These are phyloP conservation scores for Linnemannia schmuckeri DNA, from an alignment of 192 early-diverging fungal species.

Conservation along the genomic window DNA sequence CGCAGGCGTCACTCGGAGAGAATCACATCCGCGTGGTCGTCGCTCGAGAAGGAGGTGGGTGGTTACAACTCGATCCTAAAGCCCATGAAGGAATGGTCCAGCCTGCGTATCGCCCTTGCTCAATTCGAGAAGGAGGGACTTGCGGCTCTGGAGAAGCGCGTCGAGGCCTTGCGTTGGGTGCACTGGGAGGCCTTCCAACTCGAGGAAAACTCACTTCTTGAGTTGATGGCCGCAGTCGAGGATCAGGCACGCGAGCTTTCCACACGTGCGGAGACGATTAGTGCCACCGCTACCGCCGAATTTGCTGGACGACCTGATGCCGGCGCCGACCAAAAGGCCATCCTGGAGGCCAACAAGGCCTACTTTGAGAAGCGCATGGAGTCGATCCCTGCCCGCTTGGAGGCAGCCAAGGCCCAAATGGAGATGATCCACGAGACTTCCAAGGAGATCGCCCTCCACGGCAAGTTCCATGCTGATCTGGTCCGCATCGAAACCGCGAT, in stretches of 20 bases:
- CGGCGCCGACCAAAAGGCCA: slow-evolving; percentile 11
- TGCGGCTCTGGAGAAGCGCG: slow-evolving; percentile 37
- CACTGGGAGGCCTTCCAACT: slow-evolving; percentile 53
- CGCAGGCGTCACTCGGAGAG: slow-evolving; percentile 10
- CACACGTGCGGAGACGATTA: slow-evolving; percentile 9
- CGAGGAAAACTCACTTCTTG: slow-evolving; percentile 37
- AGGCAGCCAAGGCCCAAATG: slow-evolving; percentile 35
- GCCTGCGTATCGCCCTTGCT: slow-evolving; percentile 1
- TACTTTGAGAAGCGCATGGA: slow-evolving; percentile 38
- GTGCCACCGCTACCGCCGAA: not conserved
- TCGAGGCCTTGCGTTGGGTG: slow-evolving; percentile 51
- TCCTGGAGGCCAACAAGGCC: slow-evolving; percentile 28
- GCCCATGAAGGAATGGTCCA: slow-evolving; percentile 46
- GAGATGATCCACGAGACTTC: slow-evolving; percentile 42
- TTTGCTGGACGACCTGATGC: not conserved
- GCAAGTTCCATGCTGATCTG: slow-evolving; percentile 53
- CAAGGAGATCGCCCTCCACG: slow-evolving; percentile 54
- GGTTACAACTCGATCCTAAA: slow-evolving; percentile 31
- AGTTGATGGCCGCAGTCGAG: slow-evolving; percentile 26
- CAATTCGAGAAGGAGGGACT: slow-evolving; percentile 44
- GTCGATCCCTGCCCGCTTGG: slow-evolving; percentile 23
- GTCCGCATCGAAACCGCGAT: slow-evolving; percentile 53
- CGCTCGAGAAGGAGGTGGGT: slow-evolving; percentile 16
- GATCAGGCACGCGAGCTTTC: slow-evolving; percentile 20
- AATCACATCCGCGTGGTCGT: slow-evolving; percentile 34